Percentiles rank a stretch among this genome's conserved stretches.
These are phyloP conservation scores for Cercospora sp. DNA, from an alignment of 2,329 filamentous ascomycete species.

Conservation along the genomic window DNA sequence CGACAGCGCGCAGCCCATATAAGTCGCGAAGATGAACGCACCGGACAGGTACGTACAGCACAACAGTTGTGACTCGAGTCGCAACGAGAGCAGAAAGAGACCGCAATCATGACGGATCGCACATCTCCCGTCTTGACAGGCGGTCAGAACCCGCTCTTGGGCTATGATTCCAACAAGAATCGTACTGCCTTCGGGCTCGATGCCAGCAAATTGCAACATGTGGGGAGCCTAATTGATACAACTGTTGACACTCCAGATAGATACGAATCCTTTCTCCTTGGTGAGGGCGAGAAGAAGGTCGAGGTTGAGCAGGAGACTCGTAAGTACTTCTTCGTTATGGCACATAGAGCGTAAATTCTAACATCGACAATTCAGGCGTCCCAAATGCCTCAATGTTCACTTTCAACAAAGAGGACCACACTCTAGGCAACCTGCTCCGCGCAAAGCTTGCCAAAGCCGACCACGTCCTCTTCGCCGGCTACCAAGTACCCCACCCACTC, in stretches of 20 bases:
- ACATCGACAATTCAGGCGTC: conserved; percentile 60
- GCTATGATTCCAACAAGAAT: conserved; percentile 18
- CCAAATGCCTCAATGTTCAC: conserved; percentile 94
- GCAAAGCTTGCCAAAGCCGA: conserved; percentile 81
- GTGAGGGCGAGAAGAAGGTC: conserved; percentile 88
- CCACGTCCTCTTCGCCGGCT: conserved; percentile 86
- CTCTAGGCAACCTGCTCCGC: conserved; percentile 80
- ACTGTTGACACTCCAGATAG: conserved; percentile 52
- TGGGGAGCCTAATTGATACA: conserved; percentile 26
- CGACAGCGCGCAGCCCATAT: conserved; percentile 24
- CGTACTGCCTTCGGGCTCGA: conserved; percentile 21
- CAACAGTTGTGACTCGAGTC: background rate
- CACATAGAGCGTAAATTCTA: background rate
- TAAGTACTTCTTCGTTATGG: conserved; percentile 49
- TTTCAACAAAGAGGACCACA: conserved; percentile 84
- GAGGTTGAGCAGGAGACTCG: conserved; percentile 85
- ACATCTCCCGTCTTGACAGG: conserved; percentile 14
- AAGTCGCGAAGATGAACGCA: conserved; percentile 51
- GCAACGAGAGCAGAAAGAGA: conserved; percentile 5
- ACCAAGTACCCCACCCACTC: conserved; percentile 63
- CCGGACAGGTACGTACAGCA: conserved; percentile 51
- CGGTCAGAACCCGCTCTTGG: conserved; percentile 13
- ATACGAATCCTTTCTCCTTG: conserved; percentile 90
- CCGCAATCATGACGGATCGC: conserved; percentile 18
- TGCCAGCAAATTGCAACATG: conserved; percentile 25